Conservation (phyloP, 148 eudicot genomes). For the Tetragonia tetragonoides region DNA sequence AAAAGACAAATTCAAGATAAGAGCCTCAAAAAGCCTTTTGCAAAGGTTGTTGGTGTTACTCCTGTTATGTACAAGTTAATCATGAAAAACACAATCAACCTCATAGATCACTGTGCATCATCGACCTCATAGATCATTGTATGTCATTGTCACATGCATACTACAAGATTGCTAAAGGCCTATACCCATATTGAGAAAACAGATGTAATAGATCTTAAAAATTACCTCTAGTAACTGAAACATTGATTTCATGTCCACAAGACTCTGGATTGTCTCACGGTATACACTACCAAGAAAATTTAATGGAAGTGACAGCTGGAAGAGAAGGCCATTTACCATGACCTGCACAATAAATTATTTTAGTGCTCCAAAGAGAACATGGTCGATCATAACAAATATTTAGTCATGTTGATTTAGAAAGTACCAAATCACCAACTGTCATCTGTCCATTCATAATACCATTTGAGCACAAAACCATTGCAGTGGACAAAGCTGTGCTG, state of each 20-base stretch:
- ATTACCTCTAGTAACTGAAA: conserved; percentile 90
- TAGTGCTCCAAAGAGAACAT: conserved; percentile 5
- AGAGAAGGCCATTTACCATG: conserved; percentile 94
- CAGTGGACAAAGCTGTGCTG: conserved; percentile 78
- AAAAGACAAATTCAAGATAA: no score
- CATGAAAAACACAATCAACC: no score
- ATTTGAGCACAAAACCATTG: conserved; percentile 78
- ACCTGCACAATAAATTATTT: conserved; percentile 46
- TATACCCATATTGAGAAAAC: not conserved
- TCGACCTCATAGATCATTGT: not conserved
- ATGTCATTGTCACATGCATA: not conserved
- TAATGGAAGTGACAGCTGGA: conserved; percentile 91
- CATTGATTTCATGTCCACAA: conserved; percentile 92
- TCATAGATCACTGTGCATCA: no score
- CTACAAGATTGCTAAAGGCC: not conserved
- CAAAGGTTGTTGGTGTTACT: no score
- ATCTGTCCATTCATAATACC: conserved; percentile 74
- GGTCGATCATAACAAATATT: not conserved
- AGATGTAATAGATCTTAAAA: conserved; percentile 7
- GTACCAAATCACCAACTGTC: conserved; percentile 98
- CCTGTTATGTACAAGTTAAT: no score
- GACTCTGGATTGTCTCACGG: conserved; percentile 92
- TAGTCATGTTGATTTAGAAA: not conserved
- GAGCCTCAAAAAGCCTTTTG: no score
- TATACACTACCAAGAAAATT: conserved; percentile 97